Percentiles rank a stretch among this genome's conserved stretches.
Evolutionary conservation across 202 grass and related monocot genomes (phyloP).

Genomic region (Panicum hallii): DNA sequence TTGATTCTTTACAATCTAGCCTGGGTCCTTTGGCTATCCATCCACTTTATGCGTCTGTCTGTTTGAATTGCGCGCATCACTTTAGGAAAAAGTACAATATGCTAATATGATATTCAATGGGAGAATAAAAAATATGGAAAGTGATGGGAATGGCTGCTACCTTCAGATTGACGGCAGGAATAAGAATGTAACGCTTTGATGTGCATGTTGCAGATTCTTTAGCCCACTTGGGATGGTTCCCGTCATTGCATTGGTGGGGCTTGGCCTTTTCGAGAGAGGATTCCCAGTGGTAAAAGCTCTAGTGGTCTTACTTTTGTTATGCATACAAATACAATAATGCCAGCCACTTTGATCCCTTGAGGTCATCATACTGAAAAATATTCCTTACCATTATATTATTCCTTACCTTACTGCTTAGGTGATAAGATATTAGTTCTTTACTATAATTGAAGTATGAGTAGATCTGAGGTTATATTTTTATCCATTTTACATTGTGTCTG

Average conservation of each 20-base stretch:
- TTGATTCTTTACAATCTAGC: conserved; percentile 35
- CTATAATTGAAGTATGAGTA: background rate
- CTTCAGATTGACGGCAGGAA: conserved; percentile 52
- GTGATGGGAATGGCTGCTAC: conserved; percentile 32
- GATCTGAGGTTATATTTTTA: background rate
- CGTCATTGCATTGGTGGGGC: conserved; percentile 83
- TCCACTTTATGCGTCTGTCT: conserved; percentile 43
- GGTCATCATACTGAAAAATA: conserved; percentile 4
- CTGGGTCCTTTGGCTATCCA: conserved; percentile 39
- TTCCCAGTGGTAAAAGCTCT: conserved; percentile 86
- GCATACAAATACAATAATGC: background rate
- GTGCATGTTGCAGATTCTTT: conserved; percentile 89
- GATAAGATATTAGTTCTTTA: background rate
- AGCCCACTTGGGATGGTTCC: conserved; percentile 98
- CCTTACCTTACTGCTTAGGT: background rate
- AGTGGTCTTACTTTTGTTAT: conserved; percentile 29
- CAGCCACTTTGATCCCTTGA: conserved; percentile 10
- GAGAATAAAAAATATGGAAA: conserved; percentile 27
- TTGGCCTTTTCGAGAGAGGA: conserved; percentile 99
- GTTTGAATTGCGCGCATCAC: conserved; percentile 49
- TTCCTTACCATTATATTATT: background rate
- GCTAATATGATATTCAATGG: conserved; percentile 35
- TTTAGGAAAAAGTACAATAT: conserved; percentile 50
- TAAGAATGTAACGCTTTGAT: conserved; percentile 48
- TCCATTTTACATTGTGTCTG: background rate